A percentile compares a stretch with the other conserved stretches of the same genome.
phyloP scores from a whole-genome alignment of 164 flowering plant genomes.

The Chimonanthus praecox region DNA sequence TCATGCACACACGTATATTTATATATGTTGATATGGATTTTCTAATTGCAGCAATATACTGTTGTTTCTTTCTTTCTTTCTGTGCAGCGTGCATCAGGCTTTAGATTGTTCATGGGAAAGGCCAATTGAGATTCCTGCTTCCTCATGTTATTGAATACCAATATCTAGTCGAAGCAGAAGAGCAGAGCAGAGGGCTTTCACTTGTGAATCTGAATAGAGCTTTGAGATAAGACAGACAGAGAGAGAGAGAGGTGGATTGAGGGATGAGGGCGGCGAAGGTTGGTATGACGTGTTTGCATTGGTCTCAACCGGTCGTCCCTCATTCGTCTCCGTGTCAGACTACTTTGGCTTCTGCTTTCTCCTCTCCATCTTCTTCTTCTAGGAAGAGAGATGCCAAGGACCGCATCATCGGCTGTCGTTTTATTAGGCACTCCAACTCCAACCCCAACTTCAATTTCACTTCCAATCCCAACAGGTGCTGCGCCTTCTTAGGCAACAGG shows the following conservation, averaged over 20 bases:
- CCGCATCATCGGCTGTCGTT: conserved; percentile 24
- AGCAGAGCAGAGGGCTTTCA: too few species aligned
- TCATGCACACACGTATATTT: too few species aligned
- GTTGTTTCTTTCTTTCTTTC: too few species aligned
- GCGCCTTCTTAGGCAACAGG: conserved; percentile 28
- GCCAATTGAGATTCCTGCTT: too few species aligned
- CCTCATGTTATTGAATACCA: too few species aligned
- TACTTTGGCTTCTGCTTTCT: conserved; percentile 38
- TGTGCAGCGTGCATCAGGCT: too few species aligned
- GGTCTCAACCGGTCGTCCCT: conserved; percentile 45
- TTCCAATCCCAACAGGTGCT: conserved; percentile 23
- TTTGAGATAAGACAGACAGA: background rate
- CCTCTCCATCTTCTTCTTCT: conserved; percentile 31
- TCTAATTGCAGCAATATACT: too few species aligned
- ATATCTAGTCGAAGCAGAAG: too few species aligned
- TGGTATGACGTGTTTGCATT: conserved; percentile 42
- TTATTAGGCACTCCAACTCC: conserved; percentile 4
- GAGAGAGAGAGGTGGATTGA: background rate
- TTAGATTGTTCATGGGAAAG: too few species aligned
- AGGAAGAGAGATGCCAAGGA: conserved; percentile 19
- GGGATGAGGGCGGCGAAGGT: conserved; percentile 38
- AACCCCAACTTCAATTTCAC: too few species aligned
- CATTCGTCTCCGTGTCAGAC: conserved; percentile 41
- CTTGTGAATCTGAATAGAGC: too few species aligned
- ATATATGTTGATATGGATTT: too few species aligned